A percentile compares a stretch with the other conserved stretches of the same genome.
Evolutionary conservation across 1,139 yeast species (phyloP).

Genomic region (Yamadazyma songkhlaensis): DNA sequence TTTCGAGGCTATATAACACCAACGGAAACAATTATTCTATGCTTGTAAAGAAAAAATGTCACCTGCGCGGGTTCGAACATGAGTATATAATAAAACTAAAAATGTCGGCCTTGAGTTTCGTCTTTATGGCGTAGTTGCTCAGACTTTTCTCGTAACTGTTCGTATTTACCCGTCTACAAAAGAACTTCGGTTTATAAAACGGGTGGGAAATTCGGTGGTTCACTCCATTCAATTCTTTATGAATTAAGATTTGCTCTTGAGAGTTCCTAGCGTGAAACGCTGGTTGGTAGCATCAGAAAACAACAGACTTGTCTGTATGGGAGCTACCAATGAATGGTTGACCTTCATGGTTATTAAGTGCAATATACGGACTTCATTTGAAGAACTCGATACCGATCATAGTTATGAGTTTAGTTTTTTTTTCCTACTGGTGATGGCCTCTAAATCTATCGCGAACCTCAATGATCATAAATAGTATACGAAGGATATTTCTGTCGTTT

Average conservation of each 20-base stretch:
- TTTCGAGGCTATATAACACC: no score
- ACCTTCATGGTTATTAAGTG: constrained; percentile 65
- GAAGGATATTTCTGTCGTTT: constrained; percentile 78
- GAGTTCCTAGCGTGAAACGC: constrained; percentile 71
- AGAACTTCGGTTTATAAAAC: constrained; percentile 25
- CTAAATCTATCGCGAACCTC: constrained; percentile 4
- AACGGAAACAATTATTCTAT: no score
- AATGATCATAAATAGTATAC: constrained; percentile 62
- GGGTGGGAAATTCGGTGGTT: constrained; percentile 89
- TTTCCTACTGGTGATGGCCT: constrained; percentile 2
- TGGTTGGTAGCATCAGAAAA: constrained; percentile 75
- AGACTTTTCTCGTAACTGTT: constrained; percentile 48
- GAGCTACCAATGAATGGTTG: constrained; percentile 76
- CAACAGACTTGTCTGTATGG: constrained; percentile 45
- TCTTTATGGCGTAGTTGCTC: constrained; percentile 27
- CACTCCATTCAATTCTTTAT: constrained; percentile 47
- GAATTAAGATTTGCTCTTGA: constrained; percentile 49
- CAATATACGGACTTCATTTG: constrained; percentile 62
- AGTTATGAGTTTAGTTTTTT: constrained; percentile 45
- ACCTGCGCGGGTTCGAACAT: neutral
- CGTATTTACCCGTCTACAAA: constrained; percentile 69
- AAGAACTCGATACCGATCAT: constrained; percentile 84
- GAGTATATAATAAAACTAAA: neutral
- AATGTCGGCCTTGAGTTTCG: constrained; percentile 4
- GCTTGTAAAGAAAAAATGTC: no score